Evolutionary conservation across 1,139 yeast genomes (phyloP).

Genomic region (Kazachstania sp.): DNA sequence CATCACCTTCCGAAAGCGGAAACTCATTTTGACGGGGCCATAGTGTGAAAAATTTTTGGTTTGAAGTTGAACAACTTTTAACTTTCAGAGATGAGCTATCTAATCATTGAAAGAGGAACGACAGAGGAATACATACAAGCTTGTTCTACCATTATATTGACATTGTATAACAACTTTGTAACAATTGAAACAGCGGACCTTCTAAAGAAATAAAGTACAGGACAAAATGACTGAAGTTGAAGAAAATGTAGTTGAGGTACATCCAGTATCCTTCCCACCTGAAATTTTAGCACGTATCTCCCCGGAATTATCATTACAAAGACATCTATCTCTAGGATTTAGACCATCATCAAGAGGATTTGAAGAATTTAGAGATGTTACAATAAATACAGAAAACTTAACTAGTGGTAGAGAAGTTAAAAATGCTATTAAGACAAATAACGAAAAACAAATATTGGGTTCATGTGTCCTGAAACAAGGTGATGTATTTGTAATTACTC

Average conservation of each 20-base stretch:
- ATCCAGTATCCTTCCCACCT: constrained; percentile 50
- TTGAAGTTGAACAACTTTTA: no score
- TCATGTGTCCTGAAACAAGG: constrained; percentile 69
- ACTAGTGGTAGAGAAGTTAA: constrained; percentile 30
- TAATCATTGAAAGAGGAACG: no score
- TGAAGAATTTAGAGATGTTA: constrained; percentile 60
- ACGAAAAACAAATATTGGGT: constrained; percentile 43
- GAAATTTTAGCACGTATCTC: constrained; percentile 76
- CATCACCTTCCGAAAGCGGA: no score
- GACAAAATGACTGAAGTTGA: constrained; percentile 1
- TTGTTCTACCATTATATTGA: no score
- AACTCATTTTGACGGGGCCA: no score
- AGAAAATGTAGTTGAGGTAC: constrained; percentile 16
- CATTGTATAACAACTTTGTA: no score
- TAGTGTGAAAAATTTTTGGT: no score
- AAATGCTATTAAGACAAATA: constrained; percentile 9
- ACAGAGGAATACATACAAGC: no score
- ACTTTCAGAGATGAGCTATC: no score
- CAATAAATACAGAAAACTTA: constrained; percentile 38
- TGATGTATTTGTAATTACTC: constrained; percentile 65
- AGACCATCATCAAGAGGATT: constrained; percentile 67
- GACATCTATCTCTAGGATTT: constrained; percentile 64
- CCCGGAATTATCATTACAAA: constrained; percentile 73
- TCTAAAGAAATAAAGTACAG: no score
- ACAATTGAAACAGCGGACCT: no score